A percentile compares a stretch with the other conserved stretches of the same genome.
Evolutionary conservation across 805 yeast genomes (phyloP).

Genomic region (Ascoidea asiatica): DNA sequence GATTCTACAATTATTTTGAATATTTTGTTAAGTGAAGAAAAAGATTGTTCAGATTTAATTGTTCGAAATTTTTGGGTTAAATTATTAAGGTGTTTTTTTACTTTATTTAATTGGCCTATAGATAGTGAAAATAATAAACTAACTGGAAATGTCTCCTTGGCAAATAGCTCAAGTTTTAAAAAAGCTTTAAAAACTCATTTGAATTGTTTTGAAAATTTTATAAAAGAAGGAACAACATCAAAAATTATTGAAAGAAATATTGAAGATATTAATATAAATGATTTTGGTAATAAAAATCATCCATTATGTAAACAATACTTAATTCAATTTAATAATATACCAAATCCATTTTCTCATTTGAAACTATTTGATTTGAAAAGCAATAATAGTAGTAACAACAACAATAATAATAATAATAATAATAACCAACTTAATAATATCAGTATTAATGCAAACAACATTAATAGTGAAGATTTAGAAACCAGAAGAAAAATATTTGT

Average conservation of each 20-base stretch:
- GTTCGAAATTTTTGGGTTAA: constrained; percentile 56
- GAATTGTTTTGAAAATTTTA: constrained; percentile 17
- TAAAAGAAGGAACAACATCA: constrained; percentile 8
- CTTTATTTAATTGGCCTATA: constrained; percentile 64
- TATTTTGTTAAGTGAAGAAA: constrained; percentile 29
- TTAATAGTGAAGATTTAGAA: constrained; percentile 40
- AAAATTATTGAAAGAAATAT: not conserved
- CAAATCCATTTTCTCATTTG: constrained; percentile 14
- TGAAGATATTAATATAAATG: not conserved
- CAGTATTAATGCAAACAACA: not conserved
- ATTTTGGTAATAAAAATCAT: not conserved
- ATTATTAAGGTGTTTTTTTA: constrained; percentile 51
- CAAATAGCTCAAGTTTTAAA: constrained; percentile 18
- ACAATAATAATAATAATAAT: constrained; percentile 2
- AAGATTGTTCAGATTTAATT: constrained; percentile 38
- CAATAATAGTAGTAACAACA: constrained; percentile 31
- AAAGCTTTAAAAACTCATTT: constrained; percentile 28
- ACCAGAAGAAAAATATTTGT: constrained; percentile 40
- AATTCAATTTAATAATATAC: constrained; percentile 19
- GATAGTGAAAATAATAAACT: constrained; percentile 15
- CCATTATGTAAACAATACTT: constrained; percentile 9
- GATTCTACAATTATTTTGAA: constrained; percentile 61
- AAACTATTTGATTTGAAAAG: constrained; percentile 16
- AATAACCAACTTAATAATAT: not conserved
- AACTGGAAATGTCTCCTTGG: constrained; percentile 16